Conservation (phyloP, 2,329 filamentous ascomycete species). For the Aspergillus hortae region DNA sequence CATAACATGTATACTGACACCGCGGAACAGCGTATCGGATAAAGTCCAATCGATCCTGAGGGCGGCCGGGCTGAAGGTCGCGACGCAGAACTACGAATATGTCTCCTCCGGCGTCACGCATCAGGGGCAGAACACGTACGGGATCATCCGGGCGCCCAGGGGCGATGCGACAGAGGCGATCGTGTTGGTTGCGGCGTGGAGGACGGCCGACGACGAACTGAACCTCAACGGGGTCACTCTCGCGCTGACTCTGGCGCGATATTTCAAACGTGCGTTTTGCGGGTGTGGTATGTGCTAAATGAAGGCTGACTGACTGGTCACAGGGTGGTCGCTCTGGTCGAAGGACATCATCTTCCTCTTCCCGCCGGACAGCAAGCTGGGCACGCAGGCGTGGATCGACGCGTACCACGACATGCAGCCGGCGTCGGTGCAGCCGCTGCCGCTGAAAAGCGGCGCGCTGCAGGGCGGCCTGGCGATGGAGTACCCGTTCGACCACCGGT, state of each 20-base stretch:
- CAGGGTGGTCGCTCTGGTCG: constrained; percentile 94
- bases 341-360: constrained; percentile 96
- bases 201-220: constrained; percentile 70
- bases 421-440: constrained; percentile 66
- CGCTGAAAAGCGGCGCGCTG: constrained; percentile 87
- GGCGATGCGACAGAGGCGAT: constrained; percentile 97
- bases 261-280: constrained; percentile 71
- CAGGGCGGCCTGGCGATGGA: constrained; percentile 93
- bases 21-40: constrained; percentile 53
- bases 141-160: constrained; percentile 85
- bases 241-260: constrained; percentile 80
- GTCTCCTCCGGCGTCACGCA: constrained; percentile 69
- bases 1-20: constrained; percentile 10
- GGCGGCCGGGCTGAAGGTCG: constrained; percentile 79
- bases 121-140: constrained; percentile 86
- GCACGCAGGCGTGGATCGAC: constrained; percentile 94
- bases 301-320: constrained; percentile 16
- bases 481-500: constrained; percentile 79
- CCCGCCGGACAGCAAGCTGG: constrained; percentile 81
- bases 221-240: constrained; percentile 87
- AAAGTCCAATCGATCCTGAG: constrained; percentile 72
- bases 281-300: background rate
- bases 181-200: constrained; percentile 86
- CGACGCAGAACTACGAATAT: constrained; percentile 84
- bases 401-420: constrained; percentile 92